Percentiles rank a stretch among this genome's conserved stretches.
Evolutionary conservation across 352 stramenopile genomes (phyloP).

Genomic region (Poterioochromonas sp.): DNA sequence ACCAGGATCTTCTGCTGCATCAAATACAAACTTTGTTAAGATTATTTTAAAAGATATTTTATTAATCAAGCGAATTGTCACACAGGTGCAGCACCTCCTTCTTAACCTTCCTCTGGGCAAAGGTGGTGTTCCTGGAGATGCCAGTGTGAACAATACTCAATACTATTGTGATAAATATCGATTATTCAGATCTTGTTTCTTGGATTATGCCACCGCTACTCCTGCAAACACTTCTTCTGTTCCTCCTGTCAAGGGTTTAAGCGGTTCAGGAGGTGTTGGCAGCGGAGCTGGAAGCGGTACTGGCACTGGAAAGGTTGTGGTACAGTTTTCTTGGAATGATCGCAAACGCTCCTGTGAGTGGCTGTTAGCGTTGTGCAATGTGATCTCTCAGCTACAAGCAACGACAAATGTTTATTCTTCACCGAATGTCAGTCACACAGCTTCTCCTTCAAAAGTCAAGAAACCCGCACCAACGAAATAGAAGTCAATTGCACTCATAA

Average conservation of each 20-base stretch:
- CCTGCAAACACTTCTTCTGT: not conserved
- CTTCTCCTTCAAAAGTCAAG: too few relatives aligned
- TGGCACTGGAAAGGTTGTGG: not conserved
- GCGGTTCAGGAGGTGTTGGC: too few relatives aligned
- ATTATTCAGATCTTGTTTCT: too few relatives aligned
- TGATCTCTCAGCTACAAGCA: too few relatives aligned
- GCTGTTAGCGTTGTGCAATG: not conserved
- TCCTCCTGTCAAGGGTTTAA: too few relatives aligned
- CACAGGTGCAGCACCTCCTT: not conserved
- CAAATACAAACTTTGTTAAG: too few relatives aligned
- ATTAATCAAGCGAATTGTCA: not conserved
- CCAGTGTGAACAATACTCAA: too few relatives aligned
- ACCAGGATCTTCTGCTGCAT: not conserved
- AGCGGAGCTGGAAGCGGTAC: too few relatives aligned
- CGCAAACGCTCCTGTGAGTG: not conserved
- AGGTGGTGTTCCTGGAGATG: not conserved
- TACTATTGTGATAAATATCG: not conserved
- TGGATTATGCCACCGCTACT: not conserved
- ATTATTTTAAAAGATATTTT: not conserved
- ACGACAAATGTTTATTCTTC: too few relatives aligned
- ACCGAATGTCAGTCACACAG: too few relatives aligned
- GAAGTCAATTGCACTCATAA: too few relatives aligned
- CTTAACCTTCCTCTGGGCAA: not conserved
- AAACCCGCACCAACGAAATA: too few relatives aligned
- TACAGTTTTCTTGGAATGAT: not conserved